These are phyloP conservation scores for Penicillium ochrochloron DNA, from an alignment of 495 filamentous ascomycete species.

Conservation along the genomic window DNA sequence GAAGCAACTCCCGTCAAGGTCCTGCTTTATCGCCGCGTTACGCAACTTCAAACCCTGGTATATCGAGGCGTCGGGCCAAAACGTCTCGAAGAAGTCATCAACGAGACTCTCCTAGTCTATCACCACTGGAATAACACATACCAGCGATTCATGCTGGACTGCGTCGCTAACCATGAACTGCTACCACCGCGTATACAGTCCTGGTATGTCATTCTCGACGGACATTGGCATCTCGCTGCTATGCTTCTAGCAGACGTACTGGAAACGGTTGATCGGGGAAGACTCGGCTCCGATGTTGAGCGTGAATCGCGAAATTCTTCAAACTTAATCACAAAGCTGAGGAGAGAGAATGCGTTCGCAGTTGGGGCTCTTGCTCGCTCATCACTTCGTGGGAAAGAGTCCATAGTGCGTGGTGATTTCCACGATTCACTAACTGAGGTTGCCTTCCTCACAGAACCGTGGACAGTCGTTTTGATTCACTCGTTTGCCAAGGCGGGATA, in stretches of 20 bases:
- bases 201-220: slow-evolving; percentile 52
- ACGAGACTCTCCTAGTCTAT: slow-evolving; percentile 41
- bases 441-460: slow-evolving; percentile 51
- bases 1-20: slow-evolving; percentile 55
- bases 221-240: slow-evolving; percentile 53
- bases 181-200: slow-evolving; percentile 51
- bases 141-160: slow-evolving; percentile 48
- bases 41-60: slow-evolving; percentile 47
- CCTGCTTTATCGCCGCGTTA: slow-evolving; percentile 51
- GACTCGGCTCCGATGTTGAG: slow-evolving; percentile 27
- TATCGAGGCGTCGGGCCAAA: slow-evolving; percentile 29
- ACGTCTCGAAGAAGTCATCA: slow-evolving; percentile 43
- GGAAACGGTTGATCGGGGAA: slow-evolving; percentile 41
- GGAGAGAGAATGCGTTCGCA: slow-evolving; percentile 37
- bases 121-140: slow-evolving; percentile 51
- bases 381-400: slow-evolving; percentile 27
- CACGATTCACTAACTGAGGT: slow-evolving; percentile 37
- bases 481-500: slow-evolving; percentile 46
- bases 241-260: slow-evolving; percentile 51
- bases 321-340: slow-evolving; percentile 33
- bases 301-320: slow-evolving; percentile 33
- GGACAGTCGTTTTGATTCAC: slow-evolving; percentile 50
- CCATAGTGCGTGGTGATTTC: slow-evolving; percentile 20
- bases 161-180: slow-evolving; percentile 43
- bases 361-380: slow-evolving; percentile 45